Evolutionary conservation across 805 yeast species (phyloP), one percentile per base, ranked within the genome.

Genomic region (Ogataea salicorniae): DNA sequence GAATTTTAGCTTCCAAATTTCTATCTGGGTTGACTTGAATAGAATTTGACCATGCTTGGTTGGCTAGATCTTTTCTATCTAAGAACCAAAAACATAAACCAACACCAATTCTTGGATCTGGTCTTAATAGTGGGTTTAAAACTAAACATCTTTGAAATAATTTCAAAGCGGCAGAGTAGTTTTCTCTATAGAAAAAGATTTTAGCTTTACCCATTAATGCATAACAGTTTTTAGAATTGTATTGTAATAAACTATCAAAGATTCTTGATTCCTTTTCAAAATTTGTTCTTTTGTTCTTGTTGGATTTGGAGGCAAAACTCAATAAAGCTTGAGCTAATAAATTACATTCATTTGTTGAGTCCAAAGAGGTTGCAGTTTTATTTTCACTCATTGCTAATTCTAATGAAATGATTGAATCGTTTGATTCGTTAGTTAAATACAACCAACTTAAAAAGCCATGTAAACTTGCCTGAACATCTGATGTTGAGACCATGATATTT

Each of bases 11-110:
- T 49, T 80, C 77, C 16, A 74, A 61, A 54, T 80, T 80, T 22
- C 70, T 61, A 11, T 56, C 59, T 4, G 84, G 81, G 52, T 84
- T 79, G 38, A 92, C 66, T 61, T 83, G 85, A 33, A 82, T 67
- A 1, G 88, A 76, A 59, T 97, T 77, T 52, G 79, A 77, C 97
- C 98, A 94, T 0, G 98, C 84, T 43, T 71, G 70, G 6, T 76
- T 60, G 0, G 99, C 98, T 71, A 88, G 77, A 44, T 76, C 77
- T 53, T 79, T 77, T 63, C 88, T 95, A 45, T 84, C 84, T 51
- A 94, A 70, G 50, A 79, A 79, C 97, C 97, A 94, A 62, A 83
- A 92, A 66, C 97, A 91, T 54, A 94, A 70, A 34, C 99, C 99
- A 51, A 92, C 80, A 29, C 98, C 99, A 50, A 94, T 77, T 66